Evolutionary conservation across 2,329 filamentous ascomycete genomes (phyloP), one percentile per base, ranked within the genome.

Genomic region (Massarina eburnea): DNA sequence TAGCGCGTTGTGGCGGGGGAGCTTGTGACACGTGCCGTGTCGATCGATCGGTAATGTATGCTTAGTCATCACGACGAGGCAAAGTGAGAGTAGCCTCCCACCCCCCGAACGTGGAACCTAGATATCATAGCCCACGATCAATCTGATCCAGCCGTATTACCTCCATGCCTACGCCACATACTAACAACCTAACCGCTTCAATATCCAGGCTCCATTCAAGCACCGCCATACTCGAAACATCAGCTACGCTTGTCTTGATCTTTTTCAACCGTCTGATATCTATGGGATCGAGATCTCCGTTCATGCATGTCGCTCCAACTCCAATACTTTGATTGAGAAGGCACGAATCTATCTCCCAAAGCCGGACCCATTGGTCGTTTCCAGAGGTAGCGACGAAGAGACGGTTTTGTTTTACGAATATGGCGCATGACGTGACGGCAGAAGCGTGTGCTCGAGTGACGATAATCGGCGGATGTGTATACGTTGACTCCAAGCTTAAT

Each of bases 361-460:
- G 40, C 36, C 74, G 73, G 34, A 80, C 43, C 46, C 71, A 70
- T 52, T 80, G 76, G 43, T 80, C 78, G 32, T 76, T 73, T 9
- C 76, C 71, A 7, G 66, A 64, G 15, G 68, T 74, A 5, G 72
- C 39, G 1, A 71, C 43, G 15, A 53, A 57, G 10, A 61, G 38
- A 5, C 46, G 30, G 9, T 48, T 32, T 15, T 46, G 24, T 4
- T 48, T 39, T 8, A 21, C 12, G 8, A 78, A 27, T 1, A 77
- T 44, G 1, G 80, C 82, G 15, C 73, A 65, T 2, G 69, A 71
- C 4, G 86, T 91, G 35, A 91, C 75, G 2, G 87, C 86, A 1
- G 87, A 86, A 0, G 85, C 83, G 59, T 94, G 89, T 0, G 87
- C 85, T 2, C 76, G 76, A 19, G 73, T 73, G 2, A 86, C 67